phyloP scores from a whole-genome alignment of 768 basidiomycete genomes.

The Russula virescens region DNA sequence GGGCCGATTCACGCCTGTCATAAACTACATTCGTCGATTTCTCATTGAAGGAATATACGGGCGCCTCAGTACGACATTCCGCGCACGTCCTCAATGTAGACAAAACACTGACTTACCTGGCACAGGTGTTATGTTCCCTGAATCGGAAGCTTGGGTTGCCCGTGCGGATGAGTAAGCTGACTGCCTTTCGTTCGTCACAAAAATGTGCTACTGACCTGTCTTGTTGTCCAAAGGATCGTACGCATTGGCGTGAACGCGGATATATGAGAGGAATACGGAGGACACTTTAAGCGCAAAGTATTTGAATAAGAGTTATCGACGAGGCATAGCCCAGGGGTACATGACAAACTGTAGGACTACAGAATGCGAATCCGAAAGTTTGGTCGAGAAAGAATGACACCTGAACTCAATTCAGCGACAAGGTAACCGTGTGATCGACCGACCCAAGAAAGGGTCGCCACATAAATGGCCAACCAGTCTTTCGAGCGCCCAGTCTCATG shows the following conservation, averaged over 20 bases:
- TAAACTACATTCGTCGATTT: constrained; percentile 42
- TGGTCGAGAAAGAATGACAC: too few relatives aligned
- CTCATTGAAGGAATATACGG: constrained; percentile 62
- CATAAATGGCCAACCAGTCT: too few relatives aligned
- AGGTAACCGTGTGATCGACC: too few relatives aligned
- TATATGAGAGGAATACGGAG: neutral
- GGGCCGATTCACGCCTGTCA: constrained; percentile 32
- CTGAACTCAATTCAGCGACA: too few relatives aligned
- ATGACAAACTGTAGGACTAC: too few relatives aligned
- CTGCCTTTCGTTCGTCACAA: neutral
- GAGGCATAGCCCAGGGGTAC: too few relatives aligned
- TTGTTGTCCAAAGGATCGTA: constrained; percentile 14
- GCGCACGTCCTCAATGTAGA: neutral
- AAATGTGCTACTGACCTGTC: neutral
- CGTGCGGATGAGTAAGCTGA: constrained; percentile 46
- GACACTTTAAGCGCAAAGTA: neutral
- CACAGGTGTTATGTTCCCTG: constrained; percentile 55
- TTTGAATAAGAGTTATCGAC: too few relatives aligned
- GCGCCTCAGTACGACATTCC: constrained; percentile 41
- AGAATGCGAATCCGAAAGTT: too few relatives aligned
- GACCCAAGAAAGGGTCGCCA: too few relatives aligned
- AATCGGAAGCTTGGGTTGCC: constrained; percentile 52
- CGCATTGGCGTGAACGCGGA: constrained; percentile 17
- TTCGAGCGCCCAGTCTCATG: too few relatives aligned
- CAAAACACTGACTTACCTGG: neutral